Base-by-base conservation (phyloP, 1,284 basidiomycete genomes). In the Apiotrichum montevideense region DNA sequence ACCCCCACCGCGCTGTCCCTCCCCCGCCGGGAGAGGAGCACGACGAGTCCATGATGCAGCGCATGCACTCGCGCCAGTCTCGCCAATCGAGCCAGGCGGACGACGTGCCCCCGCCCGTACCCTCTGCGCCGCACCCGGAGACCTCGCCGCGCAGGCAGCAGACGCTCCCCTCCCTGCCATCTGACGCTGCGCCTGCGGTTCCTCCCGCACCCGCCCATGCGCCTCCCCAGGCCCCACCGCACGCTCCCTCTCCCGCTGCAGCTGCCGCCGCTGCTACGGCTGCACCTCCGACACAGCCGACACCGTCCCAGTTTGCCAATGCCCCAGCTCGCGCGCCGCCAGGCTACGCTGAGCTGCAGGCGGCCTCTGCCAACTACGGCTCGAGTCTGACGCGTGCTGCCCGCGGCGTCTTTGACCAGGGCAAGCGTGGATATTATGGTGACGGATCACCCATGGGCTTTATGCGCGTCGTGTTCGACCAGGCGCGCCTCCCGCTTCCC, bases 371-470 rank as follows among this genome's bases (percentile, higher is more conserved):
- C 3, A 82, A 84, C 35, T 82, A 90, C 9, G 93, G 93, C 11
- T 81, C 85, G 1, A 83, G 84, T 54, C 78, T 96, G 1, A 83
- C 84, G 64, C 84, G 88, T 62, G 80, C 82, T 0, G 88, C 90
- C 0, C 81, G 82, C 5, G 75, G 79, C 42, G 72, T 91, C 55
- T 83, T 82, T 60, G 87, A 88, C 42, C 85, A 86, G 63, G 87
- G 87, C 41, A 89, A 85, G 75, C 84, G 83, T 68, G 74, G 81
- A 2, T 79, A 90, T 46, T 82, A 90, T 37, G 90, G 88, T 33
- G 90, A 94, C 68, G 90, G 91, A 2, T 86, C 87, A 33, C 86
- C 88, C 55, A 77, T 81, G 1, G 88, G 88, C 2, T 93, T 93
- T 69, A 81, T 94, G 13, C 72, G 79, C 13, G 80, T 85, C 6